Conservation (phyloP, 768 basidiomycete species). For the Amanita phalloides region DNA sequence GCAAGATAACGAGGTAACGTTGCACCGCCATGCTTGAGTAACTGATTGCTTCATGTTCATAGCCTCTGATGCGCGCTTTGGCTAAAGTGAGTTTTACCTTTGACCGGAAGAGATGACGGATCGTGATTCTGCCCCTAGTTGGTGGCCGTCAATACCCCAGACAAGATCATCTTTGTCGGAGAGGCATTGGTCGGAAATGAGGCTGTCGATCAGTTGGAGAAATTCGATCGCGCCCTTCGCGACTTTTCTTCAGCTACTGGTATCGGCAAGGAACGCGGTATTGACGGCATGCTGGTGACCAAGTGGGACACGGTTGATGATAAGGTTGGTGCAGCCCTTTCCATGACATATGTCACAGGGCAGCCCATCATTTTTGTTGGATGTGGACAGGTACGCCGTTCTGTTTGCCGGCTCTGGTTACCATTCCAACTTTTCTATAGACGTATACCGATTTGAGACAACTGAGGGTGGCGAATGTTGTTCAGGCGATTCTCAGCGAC, state of each 20-base stretch:
- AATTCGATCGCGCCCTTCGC: constrained; percentile 89
- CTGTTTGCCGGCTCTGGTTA: not conserved
- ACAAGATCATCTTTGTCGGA: constrained; percentile 97
- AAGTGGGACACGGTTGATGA: constrained; percentile 99
- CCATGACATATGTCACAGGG: constrained; percentile 98
- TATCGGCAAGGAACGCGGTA: constrained; percentile 70
- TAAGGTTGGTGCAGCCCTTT: constrained; percentile 96
- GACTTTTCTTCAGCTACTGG: constrained; percentile 80
- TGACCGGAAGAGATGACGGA: not conserved
- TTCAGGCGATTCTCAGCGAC: constrained; percentile 82
- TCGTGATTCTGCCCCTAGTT: constrained; percentile 36
- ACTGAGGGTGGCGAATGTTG: constrained; percentile 84
- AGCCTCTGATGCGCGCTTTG: constrained; percentile 97
- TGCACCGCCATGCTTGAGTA: not conserved
- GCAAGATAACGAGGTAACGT: constrained; percentile 93
- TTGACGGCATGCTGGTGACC: constrained; percentile 96
- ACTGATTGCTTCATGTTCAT: constrained; percentile 4
- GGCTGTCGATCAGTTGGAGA: constrained; percentile 94
- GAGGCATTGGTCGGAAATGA: constrained; percentile 98
- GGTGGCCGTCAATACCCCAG: constrained; percentile 86
- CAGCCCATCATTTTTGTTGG: constrained; percentile 98
- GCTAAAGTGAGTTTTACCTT: constrained; percentile 56
- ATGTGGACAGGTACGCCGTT: constrained; percentile 74
- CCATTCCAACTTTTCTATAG: constrained; percentile 25
- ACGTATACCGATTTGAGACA: constrained; percentile 96